Evolutionary conservation across 75 land plant species (phyloP), one percentile per base, ranked within the genome.

Genomic region (Picea sitchensis): DNA sequence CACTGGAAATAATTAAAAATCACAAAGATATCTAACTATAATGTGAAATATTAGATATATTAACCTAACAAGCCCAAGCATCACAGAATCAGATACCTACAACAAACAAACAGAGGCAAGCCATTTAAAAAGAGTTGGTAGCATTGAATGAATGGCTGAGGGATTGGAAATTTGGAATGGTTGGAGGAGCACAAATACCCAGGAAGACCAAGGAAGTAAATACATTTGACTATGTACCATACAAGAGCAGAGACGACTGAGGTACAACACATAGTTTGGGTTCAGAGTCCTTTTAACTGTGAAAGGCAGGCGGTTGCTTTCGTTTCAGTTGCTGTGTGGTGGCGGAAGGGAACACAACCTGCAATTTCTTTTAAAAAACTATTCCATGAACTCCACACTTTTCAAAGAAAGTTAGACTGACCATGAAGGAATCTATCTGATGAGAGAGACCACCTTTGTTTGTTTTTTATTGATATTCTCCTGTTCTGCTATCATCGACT

Each of bases 111-210:
- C 47, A 44, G 47, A 69, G 41, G 54, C 38, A 44, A 36, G 44
- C 20, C 23, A 41, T 38, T 38, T 2, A 41, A 71, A 71, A 71
- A 44, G n/a, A 41, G 73, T 71, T 71, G 38, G 73, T 44, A 38
- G 47, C 44, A 71, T 71, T 71, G 73, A 71, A 71, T 71, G 73
- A 71, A 71, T 71, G 73, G 73, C 44, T 54, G 56, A 69, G 73
- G 34, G 34, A 51, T 11, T 51, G 56, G 51, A 47, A 44, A 44
- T 9, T 11, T 51, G 56, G 51, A 47, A 44, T 71, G 23, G 54
- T 71, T 71, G 51, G 54, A 41, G 73, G 51, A 71, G 73, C 73
- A 6, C 73, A 18, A 44, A 71, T 17, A 71, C 23, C 73, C 47
- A 71, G 44, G 44, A 71, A 71, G 73, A 71, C 73, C 73, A 71